Evolutionary conservation across 768 basidiomycete species (phyloP), one percentile per base, ranked within the genome.

Genomic region (Lactarius trivialis): DNA sequence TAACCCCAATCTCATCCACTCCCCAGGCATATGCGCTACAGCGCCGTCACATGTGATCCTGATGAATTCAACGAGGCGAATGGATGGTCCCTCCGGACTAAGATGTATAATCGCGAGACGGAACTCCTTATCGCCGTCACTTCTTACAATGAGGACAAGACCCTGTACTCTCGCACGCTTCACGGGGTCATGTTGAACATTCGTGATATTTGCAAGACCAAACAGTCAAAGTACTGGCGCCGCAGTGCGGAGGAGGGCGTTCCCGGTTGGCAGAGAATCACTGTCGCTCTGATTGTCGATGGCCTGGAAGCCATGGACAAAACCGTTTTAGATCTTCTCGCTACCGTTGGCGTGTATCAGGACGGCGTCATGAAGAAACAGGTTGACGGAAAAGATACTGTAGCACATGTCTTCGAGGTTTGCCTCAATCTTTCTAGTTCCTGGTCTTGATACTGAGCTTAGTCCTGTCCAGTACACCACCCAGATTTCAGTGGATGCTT

Each of bases 171-270:
- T 30, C 86, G 89, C 66, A 98, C 96, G 0, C 79, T 98, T 43
- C 96, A 98, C 70, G 91, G 91, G 65, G 88, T 98, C 69, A 98
- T 98, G 95, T 74, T 96, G 65, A 98, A 99, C 74, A 96, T 98
- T 64, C 89, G 95, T 67, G 90, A 98, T 69, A 98, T 98, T 67
- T 95, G 93, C 82, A 93, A 89, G 76, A 94, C 92, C 45, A 95
- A 95, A 73, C 89, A 90, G 70, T 92, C 89, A 65, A 93, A 93
- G 73, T 96, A 89, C 75, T 93, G 93, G 91, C 81, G 87, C 49
- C 81, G 84, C 62, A 82, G 81, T 56, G 86, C 91, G 11, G 90
- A 92, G 73, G 90, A 92, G 71, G 91, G 91, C 49, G 80, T 82
- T 58, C 90, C 91, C 41, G 86, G 80, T 11, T 98, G 95, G 95